These are phyloP conservation scores for Liquidambar formosana DNA, from an alignment of 164 flowering plant species.

Conservation along the genomic window DNA sequence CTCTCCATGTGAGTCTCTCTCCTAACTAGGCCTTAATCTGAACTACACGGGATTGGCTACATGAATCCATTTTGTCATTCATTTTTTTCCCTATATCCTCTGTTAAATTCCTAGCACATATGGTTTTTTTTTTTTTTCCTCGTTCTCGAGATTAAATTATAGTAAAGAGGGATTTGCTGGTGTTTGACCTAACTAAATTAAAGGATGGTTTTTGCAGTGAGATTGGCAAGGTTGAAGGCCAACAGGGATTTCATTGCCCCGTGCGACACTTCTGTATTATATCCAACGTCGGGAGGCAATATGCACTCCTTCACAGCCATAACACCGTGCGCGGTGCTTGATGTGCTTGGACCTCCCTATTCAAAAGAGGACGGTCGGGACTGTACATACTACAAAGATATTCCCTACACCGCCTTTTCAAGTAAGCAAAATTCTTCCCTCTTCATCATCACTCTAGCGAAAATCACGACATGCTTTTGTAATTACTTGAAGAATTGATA, in stretches of 20 bases:
- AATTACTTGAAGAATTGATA: too few species aligned
- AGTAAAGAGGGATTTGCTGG: too few species aligned
- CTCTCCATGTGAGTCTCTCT: conserved; percentile 39
- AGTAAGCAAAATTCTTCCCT: conserved; percentile 37
- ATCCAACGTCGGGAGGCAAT: conserved; percentile 87
- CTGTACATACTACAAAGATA: conserved; percentile 63
- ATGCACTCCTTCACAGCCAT: conserved; percentile 82
- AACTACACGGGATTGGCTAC: too few species aligned
- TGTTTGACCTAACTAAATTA: background rate
- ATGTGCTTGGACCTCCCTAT: conserved; percentile 93
- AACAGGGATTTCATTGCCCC: conserved; percentile 65
- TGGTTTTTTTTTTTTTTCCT: too few species aligned
- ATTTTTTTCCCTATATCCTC: too few species aligned
- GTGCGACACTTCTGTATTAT: conserved; percentile 69
- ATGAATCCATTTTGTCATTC: too few species aligned
- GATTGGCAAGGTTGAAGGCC: conserved; percentile 64
- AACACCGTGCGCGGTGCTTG: conserved; percentile 85
- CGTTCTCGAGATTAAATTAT: too few species aligned
- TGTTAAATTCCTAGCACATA: too few species aligned
- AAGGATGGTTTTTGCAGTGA: conserved; percentile 40
- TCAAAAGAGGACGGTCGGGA: conserved; percentile 72
- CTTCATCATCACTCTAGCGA: background rate
- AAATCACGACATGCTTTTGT: background rate
- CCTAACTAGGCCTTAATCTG: too few species aligned
- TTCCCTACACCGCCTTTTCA: conserved; percentile 29